These are phyloP conservation scores for Blastobotrys arbuscula DNA, from an alignment of 1,139 yeast genomes.

Conservation along the genomic window DNA sequence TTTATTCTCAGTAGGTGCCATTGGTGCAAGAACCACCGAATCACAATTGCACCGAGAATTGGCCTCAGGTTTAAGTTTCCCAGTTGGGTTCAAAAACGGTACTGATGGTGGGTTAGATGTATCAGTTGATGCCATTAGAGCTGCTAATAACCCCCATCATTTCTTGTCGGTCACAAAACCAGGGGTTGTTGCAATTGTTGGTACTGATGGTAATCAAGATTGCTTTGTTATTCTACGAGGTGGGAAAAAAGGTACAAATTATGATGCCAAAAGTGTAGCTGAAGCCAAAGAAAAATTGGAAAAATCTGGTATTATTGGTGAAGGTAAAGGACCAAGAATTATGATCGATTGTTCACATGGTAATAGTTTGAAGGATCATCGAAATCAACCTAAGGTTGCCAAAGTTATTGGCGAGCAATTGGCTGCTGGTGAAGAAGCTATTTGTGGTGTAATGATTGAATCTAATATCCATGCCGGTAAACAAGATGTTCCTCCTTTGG, in stretches of 20 bases:
- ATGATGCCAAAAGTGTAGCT: conserved; percentile 64
- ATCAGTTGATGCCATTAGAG: conserved; percentile 88
- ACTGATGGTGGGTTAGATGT: conserved; percentile 92
- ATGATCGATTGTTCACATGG: conserved; percentile 99
- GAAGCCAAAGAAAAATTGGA: conserved; percentile 61
- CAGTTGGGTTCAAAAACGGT: conserved; percentile 95
- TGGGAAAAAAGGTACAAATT: conserved; percentile 89
- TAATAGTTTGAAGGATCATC: conserved; percentile 82
- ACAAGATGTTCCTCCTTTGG: conserved; percentile 74
- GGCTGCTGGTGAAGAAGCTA: conserved; percentile 62
- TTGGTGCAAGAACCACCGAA: conserved; percentile 97
- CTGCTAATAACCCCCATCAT: conserved; percentile 91
- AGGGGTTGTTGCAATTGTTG: conserved; percentile 92
- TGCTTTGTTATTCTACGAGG: conserved; percentile 92
- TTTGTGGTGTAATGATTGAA: conserved; percentile 96
- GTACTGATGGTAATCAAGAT: conserved; percentile 89
- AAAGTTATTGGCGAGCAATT: conserved; percentile 72
- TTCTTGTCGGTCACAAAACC: conserved; percentile 90
- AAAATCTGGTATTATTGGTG: conserved; percentile 50
- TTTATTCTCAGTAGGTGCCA: conserved; percentile 88
- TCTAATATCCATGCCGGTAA: conserved; percentile 87
- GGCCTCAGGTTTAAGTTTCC: conserved; percentile 93
- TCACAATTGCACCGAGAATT: conserved; percentile 94
- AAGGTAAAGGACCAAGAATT: conserved; percentile 49
- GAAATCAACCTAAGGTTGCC: conserved; percentile 92